A percentile compares a stretch with the other conserved stretches of the same genome.
Conservation (phyloP, 805 yeast genomes). For the Nakazawaea holstii region DNA sequence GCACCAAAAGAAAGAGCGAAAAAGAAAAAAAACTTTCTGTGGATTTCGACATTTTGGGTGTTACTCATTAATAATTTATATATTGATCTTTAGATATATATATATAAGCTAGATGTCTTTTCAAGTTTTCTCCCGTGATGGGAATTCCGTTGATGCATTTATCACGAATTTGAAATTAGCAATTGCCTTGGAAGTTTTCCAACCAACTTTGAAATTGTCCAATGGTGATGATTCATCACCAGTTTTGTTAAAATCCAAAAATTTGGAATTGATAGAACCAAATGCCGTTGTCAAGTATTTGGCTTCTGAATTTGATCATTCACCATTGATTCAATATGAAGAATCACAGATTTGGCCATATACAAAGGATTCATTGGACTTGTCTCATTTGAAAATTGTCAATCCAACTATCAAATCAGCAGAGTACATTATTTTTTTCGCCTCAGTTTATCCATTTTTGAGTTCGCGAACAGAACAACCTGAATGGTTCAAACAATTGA, state of each 20-base stretch:
- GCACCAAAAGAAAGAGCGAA: background rate
- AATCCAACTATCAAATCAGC: slow-evolving; percentile 33
- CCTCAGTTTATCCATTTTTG: slow-evolving; percentile 46
- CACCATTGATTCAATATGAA: slow-evolving; percentile 32
- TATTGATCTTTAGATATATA: background rate
- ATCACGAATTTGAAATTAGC: slow-evolving; percentile 37
- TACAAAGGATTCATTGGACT: slow-evolving; percentile 24
- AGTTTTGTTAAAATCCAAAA: slow-evolving; percentile 24
- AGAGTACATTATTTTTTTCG: slow-evolving; percentile 52
- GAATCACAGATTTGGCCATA: slow-evolving; percentile 40
- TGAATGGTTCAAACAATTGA: slow-evolving; percentile 39
- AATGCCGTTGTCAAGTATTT: slow-evolving; percentile 67
- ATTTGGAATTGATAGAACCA: slow-evolving; percentile 52
- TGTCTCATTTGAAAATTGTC: slow-evolving; percentile 2
- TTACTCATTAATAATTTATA: too few relatives aligned
- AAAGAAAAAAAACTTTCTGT: too few relatives aligned
- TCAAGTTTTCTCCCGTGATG: slow-evolving; percentile 27
- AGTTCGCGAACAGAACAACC: slow-evolving; percentile 14
- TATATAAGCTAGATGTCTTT: slow-evolving; percentile 19
- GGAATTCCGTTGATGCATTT: slow-evolving; percentile 24
- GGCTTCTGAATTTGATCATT: slow-evolving; percentile 38
- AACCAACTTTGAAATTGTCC: slow-evolving; percentile 21
- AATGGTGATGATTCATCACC: slow-evolving; percentile 17
- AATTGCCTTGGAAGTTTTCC: slow-evolving; percentile 32
- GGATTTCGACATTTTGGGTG: background rate